phyloP scores from a whole-genome alignment of 148 eudicot species.

The Vaccinium corymbosum region DNA sequence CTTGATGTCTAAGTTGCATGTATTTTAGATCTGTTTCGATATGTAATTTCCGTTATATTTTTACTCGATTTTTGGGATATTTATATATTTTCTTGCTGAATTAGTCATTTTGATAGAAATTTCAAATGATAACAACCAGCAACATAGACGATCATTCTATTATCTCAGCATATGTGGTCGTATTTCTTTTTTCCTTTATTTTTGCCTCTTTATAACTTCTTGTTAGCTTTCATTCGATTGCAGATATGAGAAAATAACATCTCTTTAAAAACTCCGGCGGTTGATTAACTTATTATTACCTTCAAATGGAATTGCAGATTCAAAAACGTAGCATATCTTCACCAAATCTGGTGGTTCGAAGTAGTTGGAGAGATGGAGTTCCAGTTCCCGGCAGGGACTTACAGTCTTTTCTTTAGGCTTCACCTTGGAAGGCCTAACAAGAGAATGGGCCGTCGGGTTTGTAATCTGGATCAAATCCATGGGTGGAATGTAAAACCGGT shows the following conservation, averaged over 20 bases:
- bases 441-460: constrained; percentile 49
- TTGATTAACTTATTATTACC: not conserved
- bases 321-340: constrained; percentile 69
- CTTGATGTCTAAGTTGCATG: not conserved
- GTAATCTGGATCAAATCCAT: constrained; percentile 54
- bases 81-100: not conserved
- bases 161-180: not conserved
- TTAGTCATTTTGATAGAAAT: not conserved
- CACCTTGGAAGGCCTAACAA: constrained; percentile 58
- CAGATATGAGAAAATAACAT: not conserved
- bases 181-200: not conserved
- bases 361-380: constrained; percentile 76
- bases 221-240: not conserved
- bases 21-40: not conserved
- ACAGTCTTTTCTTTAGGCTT: constrained; percentile 66
- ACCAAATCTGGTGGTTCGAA: constrained; percentile 94
- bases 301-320: constrained; percentile 36
- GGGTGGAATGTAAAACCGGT: constrained; percentile 79
- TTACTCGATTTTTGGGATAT: not conserved
- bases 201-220: not conserved
- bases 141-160: not conserved
- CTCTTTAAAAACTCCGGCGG: not conserved
- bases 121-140: not conserved
- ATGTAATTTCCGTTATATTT: not conserved
- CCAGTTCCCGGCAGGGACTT: constrained; percentile 65